phyloP scores from a whole-genome alignment of 495 filamentous ascomycete genomes.

The Penicillium nucicola region DNA sequence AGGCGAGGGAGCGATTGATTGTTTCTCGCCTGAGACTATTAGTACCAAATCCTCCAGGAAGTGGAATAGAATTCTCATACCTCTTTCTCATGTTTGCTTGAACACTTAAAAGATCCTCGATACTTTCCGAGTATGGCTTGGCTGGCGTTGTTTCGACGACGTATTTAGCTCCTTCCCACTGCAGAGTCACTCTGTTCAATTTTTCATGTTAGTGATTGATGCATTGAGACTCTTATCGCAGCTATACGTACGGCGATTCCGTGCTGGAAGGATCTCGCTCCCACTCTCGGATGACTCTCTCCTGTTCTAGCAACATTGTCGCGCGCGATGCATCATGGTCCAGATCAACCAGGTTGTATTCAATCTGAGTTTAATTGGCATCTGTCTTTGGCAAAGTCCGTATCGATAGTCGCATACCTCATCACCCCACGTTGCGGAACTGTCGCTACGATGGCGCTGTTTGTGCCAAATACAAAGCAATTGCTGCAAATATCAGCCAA shows the following conservation, averaged over 20 bases:
- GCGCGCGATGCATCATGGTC: not conserved
- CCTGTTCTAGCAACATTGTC: constrained; percentile 2
- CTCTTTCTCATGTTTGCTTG: constrained; percentile 1
- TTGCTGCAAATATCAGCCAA: not conserved
- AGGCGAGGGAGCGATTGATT: constrained; percentile 1
- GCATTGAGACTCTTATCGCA: not conserved
- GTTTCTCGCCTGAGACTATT: not conserved
- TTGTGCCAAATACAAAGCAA: not conserved
- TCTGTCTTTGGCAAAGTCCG: not conserved
- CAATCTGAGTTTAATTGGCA: not conserved
- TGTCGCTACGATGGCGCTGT: not conserved
- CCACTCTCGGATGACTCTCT: not conserved
- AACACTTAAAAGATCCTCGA: not conserved
- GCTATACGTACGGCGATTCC: not conserved
- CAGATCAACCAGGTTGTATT: constrained; percentile 1
- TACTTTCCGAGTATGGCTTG: constrained; percentile 3
- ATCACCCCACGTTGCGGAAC: not conserved
- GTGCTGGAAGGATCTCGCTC: not conserved
- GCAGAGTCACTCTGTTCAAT: not conserved
- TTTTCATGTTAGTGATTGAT: not conserved
- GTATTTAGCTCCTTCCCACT: constrained; percentile 11
- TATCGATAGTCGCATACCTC: not conserved
- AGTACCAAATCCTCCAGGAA: not conserved
- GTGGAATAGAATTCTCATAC: not conserved
- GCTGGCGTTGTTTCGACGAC: constrained; percentile 11